Base-by-base conservation (phyloP, 257 asterid genomes). In the Solanum gandarillasii region DNA sequence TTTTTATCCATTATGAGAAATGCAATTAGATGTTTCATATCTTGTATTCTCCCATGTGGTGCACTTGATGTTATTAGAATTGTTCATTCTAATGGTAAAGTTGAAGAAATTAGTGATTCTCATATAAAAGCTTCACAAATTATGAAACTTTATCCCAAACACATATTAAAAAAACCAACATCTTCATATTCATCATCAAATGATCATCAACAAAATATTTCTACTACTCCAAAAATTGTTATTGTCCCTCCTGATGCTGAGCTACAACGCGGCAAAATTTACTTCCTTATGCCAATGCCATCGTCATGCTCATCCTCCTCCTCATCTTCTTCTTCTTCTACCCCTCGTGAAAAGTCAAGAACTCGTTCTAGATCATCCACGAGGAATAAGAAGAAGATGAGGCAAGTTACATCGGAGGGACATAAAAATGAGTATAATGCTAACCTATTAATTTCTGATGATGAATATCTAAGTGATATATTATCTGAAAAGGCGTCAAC, bases 21-120 rank as follows among this genome's bases (percentile, higher is more conserved):
- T 89, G 83, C 94, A 31, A 91, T 97, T 62, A 93, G 98, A 89
- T 96, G 99, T 89, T 97, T 97, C 94, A 95, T 97, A 91, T 93
- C 99, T 29, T 97, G 99, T 95, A 96, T 97, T 88, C 94, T 97
- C 16, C 99, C 99, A n/a, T 97, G 99, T 89, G 99, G 99, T 1
- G 93, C 94, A 3, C 95, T 97, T 16, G 99, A 97, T 90, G 99
- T 97, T 62, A 91, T 97, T 89, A 93, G 99, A 75, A 97, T 97
- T 32, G 98, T 97, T 12, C 99, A 97, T 85, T 81, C 96, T 3
- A 95, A 94, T 73, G 99, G 99, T 79, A 92, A 92, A 65, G 99
- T 96, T 5, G 99, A 97, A 65, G 99, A 96, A 62, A 87, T 97
- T 84, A 91, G 93, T 55, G 96, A 95, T 86, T 85, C 20, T 29